phyloP scores from a whole-genome alignment of 2,329 filamentous ascomycete species.

The Exophiala sp. region DNA sequence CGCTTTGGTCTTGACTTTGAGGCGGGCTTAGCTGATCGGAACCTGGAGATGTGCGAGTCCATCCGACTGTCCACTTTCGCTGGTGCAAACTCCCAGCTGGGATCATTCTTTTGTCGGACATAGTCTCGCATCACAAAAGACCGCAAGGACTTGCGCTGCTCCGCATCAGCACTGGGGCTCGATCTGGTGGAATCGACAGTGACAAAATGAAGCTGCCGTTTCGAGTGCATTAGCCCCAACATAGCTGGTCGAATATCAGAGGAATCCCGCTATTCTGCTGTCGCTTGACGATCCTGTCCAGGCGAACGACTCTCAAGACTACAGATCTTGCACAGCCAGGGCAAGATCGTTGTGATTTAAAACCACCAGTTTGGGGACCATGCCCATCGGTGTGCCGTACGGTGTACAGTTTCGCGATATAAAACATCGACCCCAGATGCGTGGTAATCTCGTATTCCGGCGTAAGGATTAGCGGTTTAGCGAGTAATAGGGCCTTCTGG shows the following conservation, averaged over 20 bases:
- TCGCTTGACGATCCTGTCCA: background rate
- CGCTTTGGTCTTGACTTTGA: background rate
- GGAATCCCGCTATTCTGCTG: background rate
- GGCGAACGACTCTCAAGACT: background rate
- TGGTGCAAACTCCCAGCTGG: constrained; percentile 13
- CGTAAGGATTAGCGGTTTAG: too few species aligned
- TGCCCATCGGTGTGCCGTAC: background rate
- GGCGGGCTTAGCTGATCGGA: constrained; percentile 6
- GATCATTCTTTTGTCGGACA: constrained; percentile 15
- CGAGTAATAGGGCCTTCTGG: background rate
- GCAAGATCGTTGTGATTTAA: background rate
- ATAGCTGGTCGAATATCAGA: background rate
- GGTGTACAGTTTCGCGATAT: background rate
- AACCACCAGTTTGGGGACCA: too few species aligned
- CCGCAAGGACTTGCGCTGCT: constrained; percentile 12
- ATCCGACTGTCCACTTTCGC: constrained; percentile 9
- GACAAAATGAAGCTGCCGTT: constrained; percentile 17
- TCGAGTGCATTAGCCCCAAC: background rate
- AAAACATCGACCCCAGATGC: background rate
- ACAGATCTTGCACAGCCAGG: background rate
- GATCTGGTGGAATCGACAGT: constrained; percentile 6
- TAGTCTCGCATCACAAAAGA: constrained; percentile 18
- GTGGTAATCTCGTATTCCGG: too few species aligned
- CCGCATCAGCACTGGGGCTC: constrained; percentile 1
- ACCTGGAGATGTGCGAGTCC: constrained; percentile 15